Base-by-base conservation (phyloP, 257 asterid species). In the Solanum tarijense region DNA sequence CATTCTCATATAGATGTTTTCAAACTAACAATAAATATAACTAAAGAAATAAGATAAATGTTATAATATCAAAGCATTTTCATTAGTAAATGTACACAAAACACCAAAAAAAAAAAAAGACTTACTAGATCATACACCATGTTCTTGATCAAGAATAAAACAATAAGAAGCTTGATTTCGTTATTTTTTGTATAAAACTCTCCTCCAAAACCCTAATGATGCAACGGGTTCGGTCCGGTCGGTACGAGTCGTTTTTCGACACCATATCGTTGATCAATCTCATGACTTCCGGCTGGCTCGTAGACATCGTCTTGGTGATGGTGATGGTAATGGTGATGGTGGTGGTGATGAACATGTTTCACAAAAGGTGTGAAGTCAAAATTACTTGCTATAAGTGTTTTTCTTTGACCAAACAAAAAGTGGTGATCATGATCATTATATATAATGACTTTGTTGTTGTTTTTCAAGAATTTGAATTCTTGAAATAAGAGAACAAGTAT, bases 141-240 rank as follows among this genome's bases (percentile, higher is more conserved):
- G 85, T 31, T 29, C 41, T 6, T 72, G 25, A 69, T 78, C 84
- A 81, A 46, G 85, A 81, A 81, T 81, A 81, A 46, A 81, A 29
- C 85, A 81, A 81, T 81, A 29, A 1, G 38, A 78, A 39, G n/a
- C 83, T 75, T 38, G 83, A 10, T 76, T 76, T 39, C 43, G 0
- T 39, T 76, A 12, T 39, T 76, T 38, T 76, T 25, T 78, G 83
- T 76, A 12, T 76, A 12, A 6, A 16, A 79, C 25, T 1, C 34
- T 79, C 85, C 68, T 46, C 41, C 41, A 46, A 74, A 74, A 36
- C 89, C 87, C 87, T 89, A 96, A 88, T 96, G 97, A 86, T 96
- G 98, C 91, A 96, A 91, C 5, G 98, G 98, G 88, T 96, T 94
- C 35, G 98, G 98, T 86, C 98, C 98, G 35, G 93, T 86, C 2